phyloP scores from a whole-genome alignment of 305 asterid genomes.

The Vinca major region DNA sequence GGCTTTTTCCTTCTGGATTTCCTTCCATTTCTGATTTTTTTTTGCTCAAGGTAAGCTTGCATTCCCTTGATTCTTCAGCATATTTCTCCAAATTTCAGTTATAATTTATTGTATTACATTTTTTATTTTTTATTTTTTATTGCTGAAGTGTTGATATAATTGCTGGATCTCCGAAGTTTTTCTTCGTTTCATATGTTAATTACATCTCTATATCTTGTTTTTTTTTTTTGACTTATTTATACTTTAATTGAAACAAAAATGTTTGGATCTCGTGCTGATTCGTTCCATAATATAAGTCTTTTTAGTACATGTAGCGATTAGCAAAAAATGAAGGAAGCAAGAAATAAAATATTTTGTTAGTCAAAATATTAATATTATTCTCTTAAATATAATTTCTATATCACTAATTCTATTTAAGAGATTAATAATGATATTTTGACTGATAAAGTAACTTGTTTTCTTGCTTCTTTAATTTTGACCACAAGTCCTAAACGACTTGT shows the following conservation, averaged over 20 bases:
- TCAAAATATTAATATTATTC: too few relatives aligned
- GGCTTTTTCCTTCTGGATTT: background rate
- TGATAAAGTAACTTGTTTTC: too few relatives aligned
- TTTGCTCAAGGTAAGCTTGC: constrained; percentile 8
- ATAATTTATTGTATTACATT: background rate
- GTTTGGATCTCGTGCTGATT: background rate
- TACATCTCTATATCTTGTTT: background rate
- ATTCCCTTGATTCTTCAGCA: background rate
- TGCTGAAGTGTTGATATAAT: too few relatives aligned
- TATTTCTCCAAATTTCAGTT: background rate
- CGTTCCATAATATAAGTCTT: background rate
- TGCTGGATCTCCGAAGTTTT: background rate
- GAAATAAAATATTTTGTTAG: too few relatives aligned
- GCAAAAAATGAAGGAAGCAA: too few relatives aligned
- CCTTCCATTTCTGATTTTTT: background rate
- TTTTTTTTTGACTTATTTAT: background rate
- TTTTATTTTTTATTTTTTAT: background rate
- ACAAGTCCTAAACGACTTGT: too few relatives aligned
- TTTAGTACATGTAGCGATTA: too few relatives aligned
- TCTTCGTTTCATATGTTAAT: background rate
- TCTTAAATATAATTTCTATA: too few relatives aligned
- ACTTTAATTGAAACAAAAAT: background rate
- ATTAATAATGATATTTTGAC: too few relatives aligned
- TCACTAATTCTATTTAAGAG: too few relatives aligned
- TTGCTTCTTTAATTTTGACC: too few relatives aligned